Evolutionary conservation across 331 rosid species (phyloP).

Genomic region (Quercus lobata): DNA sequence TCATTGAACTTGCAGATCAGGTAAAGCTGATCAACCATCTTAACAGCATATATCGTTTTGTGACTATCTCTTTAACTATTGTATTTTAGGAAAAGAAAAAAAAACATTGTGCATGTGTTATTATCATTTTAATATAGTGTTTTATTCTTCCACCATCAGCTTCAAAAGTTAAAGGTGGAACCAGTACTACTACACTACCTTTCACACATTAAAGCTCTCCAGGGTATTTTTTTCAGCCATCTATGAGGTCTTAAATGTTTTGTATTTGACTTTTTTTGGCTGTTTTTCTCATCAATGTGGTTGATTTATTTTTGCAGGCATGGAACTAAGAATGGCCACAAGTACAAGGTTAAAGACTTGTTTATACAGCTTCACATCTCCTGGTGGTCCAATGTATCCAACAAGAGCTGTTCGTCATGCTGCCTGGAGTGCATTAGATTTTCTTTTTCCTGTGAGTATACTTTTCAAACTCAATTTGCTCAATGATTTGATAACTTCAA

Average conservation of each 20-base stretch:
- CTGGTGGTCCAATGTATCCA: constrained; percentile 97
- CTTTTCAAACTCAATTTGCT: background rate
- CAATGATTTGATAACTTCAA: background rate
- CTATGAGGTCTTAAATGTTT: constrained; percentile 14
- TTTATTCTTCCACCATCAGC: constrained; percentile 44
- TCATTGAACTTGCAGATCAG: constrained; percentile 92
- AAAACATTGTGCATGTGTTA: background rate
- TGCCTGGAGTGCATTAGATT: constrained; percentile 95
- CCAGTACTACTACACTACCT: constrained; percentile 93
- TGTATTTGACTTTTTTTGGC: constrained; percentile 12
- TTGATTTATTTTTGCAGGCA: constrained; percentile 40
- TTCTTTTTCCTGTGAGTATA: constrained; percentile 76
- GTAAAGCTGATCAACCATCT: constrained; percentile 28
- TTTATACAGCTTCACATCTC: constrained; percentile 90
- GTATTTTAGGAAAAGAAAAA: background rate
- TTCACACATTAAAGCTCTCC: constrained; percentile 64
- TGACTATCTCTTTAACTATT: background rate
- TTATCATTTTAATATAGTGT: background rate
- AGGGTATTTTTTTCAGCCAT: constrained; percentile 44
- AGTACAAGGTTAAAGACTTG: constrained; percentile 87
- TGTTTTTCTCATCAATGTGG: constrained; percentile 10
- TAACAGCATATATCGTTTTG: background rate
- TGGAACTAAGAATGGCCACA: constrained; percentile 93
- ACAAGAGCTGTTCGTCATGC: constrained; percentile 98
- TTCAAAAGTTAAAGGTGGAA: constrained; percentile 93